Percentiles rank a stretch among this genome's conserved stretches.
Conservation (phyloP, 805 yeast genomes). For the Cyberlindnera saturnus region DNA sequence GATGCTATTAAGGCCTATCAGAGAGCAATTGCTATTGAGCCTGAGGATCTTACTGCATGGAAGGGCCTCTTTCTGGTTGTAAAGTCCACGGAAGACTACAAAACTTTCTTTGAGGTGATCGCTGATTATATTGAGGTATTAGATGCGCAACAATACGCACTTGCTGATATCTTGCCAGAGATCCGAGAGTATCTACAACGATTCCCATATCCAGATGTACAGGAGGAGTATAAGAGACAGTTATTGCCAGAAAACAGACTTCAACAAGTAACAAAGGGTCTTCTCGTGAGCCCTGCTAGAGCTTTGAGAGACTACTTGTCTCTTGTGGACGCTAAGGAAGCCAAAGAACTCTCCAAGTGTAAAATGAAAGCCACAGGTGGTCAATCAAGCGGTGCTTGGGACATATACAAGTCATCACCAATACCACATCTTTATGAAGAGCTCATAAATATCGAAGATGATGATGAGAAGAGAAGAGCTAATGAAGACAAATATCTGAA, state of each 20-base stretch:
- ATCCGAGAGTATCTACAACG: slow-evolving; percentile 39
- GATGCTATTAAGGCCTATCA: slow-evolving; percentile 39
- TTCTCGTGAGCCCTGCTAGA: slow-evolving; percentile 39
- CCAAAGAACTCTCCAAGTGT: slow-evolving; percentile 37
- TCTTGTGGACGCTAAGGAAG: slow-evolving; percentile 35
- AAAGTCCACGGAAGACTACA: slow-evolving; percentile 31
- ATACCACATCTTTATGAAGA: slow-evolving; percentile 48
- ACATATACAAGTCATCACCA: slow-evolving; percentile 42
- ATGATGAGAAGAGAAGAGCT: slow-evolving; percentile 52
- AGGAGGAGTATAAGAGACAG: slow-evolving; percentile 42
- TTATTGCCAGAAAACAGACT: slow-evolving; percentile 52
- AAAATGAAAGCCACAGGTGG: slow-evolving; percentile 31
- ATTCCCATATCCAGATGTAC: slow-evolving; percentile 25
- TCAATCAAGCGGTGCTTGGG: slow-evolving; percentile 31
- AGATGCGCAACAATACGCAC: slow-evolving; percentile 35
- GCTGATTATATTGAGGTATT: slow-evolving; percentile 38
- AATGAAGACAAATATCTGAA: slow-evolving; percentile 57
- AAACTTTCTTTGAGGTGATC: slow-evolving; percentile 41
- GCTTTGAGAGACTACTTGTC: slow-evolving; percentile 40
- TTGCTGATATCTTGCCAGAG: slow-evolving; percentile 44
- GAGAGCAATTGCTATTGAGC: slow-evolving; percentile 44
- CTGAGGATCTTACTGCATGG: slow-evolving; percentile 63
- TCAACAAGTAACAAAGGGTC: slow-evolving; percentile 45
- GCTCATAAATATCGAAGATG: slow-evolving; percentile 52
- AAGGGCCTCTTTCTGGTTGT: slow-evolving; percentile 62